These are phyloP conservation scores for Cyclotella atomus DNA, from an alignment of 108 stramenopile species.

Conservation along the genomic window DNA sequence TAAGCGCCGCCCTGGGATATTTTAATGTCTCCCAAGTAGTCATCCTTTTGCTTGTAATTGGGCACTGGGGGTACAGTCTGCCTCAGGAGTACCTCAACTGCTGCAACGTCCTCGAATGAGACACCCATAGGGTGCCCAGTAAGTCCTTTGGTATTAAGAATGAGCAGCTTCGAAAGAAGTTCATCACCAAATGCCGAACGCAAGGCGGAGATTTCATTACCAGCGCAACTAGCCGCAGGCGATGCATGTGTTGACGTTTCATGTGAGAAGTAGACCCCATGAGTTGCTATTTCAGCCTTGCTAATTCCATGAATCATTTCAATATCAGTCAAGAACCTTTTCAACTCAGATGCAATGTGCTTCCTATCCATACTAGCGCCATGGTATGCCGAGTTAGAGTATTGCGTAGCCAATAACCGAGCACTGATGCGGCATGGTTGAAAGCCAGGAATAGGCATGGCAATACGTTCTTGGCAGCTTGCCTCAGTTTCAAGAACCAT, in stretches of 20 bases:
- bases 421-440: slow-evolving; percentile 77
- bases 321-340: slow-evolving; percentile 86
- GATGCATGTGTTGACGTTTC: slow-evolving; percentile 97
- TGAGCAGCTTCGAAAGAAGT: slow-evolving; percentile 79
- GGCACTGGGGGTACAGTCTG: slow-evolving; percentile 90
- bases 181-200: slow-evolving; percentile 92
- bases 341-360: slow-evolving; percentile 93
- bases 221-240: slow-evolving; percentile 87
- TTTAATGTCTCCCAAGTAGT: slow-evolving; percentile 88
- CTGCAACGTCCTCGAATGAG: slow-evolving; percentile 95
- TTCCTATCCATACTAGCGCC: slow-evolving; percentile 94
- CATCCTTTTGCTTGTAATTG: slow-evolving; percentile 88
- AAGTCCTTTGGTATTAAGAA: slow-evolving; percentile 95
- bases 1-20: slow-evolving; percentile 91
- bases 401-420: slow-evolving; percentile 89
- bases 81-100: slow-evolving; percentile 87
- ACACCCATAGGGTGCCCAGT: slow-evolving; percentile 99
- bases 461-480: slow-evolving; percentile 70
- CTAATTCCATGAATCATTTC: slow-evolving; percentile 90
- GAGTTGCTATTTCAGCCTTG: slow-evolving; percentile 88
- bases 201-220: slow-evolving; percentile 92
- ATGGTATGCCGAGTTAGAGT: slow-evolving; percentile 95
- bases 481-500: slow-evolving; percentile 91
- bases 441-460: slow-evolving; percentile 41
- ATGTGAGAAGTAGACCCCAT: slow-evolving; percentile 97